Evolutionary conservation across 768 basidiomycete species (phyloP), one percentile per base, ranked within the genome.

Genomic region (Exidia glandulosa): DNA sequence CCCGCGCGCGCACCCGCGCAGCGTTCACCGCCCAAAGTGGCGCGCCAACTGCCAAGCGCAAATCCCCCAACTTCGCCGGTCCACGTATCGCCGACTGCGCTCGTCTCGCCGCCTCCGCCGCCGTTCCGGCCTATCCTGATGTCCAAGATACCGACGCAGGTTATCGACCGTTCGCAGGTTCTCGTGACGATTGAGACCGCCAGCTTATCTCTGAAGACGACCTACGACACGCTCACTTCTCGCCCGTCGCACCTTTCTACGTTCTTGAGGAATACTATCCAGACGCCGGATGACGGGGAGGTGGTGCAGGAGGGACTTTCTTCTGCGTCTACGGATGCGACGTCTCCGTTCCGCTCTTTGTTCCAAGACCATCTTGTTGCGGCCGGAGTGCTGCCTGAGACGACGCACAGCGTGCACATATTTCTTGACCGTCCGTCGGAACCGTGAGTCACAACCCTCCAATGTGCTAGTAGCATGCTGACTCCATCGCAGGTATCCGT

Each of bases 381-480:
- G 6, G 81, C 82, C 59, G 85, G 83, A 5, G 71, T 82, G 37
- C 67, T 59, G 45, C 36, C 36, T 41, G 45, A 59, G 32, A 45
- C 58, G 32, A n/a, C 58, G 58, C n/a, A 47, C 58, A 47, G 3
- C 23, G 23, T 90, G 34, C 86, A 90, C 63, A 65, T 92, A 14
- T 93, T 93, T 72, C 74, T 93, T 27, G 90, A 93, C 67, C 77
- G 90, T 29, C 80, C 90, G 0, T 90, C 89, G 65, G 75, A 83
- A 32, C 86, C 90, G 87, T 90, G 72, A 76, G 88, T 79, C 10
- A 33, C 48, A 13, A n/a, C 10, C 10, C 27, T 50, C 3, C 9
- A 25, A 54, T 29, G 25, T 54, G 29, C 50, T 31, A 29, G 19
- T 19, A 10, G 36, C 12, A 57, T 60, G 61, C 62, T 56, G 29